phyloP scores from a whole-genome alignment of 2,329 filamentous ascomycete genomes.

The Verticillium longisporum region DNA sequence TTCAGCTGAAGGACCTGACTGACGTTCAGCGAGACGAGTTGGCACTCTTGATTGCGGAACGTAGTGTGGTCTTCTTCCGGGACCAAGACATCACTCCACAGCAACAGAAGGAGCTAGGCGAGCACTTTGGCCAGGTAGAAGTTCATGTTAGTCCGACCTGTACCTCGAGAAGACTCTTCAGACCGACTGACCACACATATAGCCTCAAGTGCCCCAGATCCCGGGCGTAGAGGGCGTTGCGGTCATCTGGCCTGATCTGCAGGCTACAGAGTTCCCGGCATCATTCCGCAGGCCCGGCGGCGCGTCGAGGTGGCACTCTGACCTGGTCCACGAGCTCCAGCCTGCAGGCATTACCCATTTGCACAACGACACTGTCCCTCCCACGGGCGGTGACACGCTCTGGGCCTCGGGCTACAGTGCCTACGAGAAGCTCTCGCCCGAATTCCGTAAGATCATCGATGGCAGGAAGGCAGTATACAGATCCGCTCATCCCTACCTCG shows the following conservation, averaged over 20 bases:
- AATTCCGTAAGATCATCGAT: constrained; percentile 64
- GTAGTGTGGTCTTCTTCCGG: constrained; percentile 62
- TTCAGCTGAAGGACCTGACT: constrained; percentile 57
- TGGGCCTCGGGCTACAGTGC: constrained; percentile 67
- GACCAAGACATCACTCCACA: constrained; percentile 56
- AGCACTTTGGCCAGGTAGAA: constrained; percentile 59
- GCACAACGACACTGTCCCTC: constrained; percentile 62
- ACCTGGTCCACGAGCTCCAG: constrained; percentile 64
- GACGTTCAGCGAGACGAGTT: constrained; percentile 55
- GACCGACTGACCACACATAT: constrained; percentile 25
- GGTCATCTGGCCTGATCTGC: constrained; percentile 65
- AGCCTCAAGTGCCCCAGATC: constrained; percentile 62
- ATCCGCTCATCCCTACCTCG: constrained; percentile 61
- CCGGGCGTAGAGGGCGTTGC: constrained; percentile 58
- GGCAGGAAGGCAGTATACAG: constrained; percentile 58
- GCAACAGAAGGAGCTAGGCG: constrained; percentile 55
- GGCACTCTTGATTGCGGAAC: constrained; percentile 54
- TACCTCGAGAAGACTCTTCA: background rate
- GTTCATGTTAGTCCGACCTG: constrained; percentile 48
- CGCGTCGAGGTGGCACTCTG: constrained; percentile 62
- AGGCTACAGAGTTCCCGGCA: constrained; percentile 52
- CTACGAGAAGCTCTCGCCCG: constrained; percentile 66
- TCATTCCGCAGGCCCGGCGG: constrained; percentile 63
- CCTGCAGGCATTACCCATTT: constrained; percentile 65
- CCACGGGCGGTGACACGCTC: constrained; percentile 61